Evolutionary conservation across 371 early-diverging fungal genomes (phyloP).

Genomic region (Catenaria anguillulae): DNA sequence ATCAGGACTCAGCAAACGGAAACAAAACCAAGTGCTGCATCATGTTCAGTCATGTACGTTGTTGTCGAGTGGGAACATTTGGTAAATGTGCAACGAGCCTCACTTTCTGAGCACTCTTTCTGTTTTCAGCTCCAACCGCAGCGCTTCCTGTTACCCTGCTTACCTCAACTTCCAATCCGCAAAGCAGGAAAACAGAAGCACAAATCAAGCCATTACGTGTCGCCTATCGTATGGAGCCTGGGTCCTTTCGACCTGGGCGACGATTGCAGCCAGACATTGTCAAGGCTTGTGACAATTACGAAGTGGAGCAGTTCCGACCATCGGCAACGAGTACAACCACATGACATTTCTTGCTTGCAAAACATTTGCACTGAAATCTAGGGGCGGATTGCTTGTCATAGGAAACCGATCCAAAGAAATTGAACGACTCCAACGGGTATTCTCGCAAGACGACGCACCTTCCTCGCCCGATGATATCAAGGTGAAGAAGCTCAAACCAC

Average conservation of each 20-base stretch:
- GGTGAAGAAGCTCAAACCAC: not conserved
- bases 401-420: not conserved
- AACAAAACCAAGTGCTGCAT: not conserved
- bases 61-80: too few relatives aligned
- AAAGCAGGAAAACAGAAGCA: not conserved
- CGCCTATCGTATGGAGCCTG: not conserved
- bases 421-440: not conserved
- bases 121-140: not conserved
- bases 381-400: not conserved
- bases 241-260: not conserved
- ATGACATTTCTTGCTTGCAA: not conserved
- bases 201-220: not conserved
- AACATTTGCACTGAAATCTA: not conserved
- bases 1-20: not conserved
- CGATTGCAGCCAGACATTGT: not conserved
- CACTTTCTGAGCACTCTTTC: too few relatives aligned
- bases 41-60: not conserved
- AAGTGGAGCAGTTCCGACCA: not conserved
- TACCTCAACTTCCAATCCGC: not conserved
- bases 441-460: not conserved
- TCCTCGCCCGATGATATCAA: not conserved
- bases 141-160: not conserved
- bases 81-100: too few relatives aligned
- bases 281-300: not conserved
- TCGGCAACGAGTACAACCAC: not conserved